Evolutionary conservation across 495 filamentous ascomycete species (phyloP).

Genomic region (Tetracladium setigerum): DNA sequence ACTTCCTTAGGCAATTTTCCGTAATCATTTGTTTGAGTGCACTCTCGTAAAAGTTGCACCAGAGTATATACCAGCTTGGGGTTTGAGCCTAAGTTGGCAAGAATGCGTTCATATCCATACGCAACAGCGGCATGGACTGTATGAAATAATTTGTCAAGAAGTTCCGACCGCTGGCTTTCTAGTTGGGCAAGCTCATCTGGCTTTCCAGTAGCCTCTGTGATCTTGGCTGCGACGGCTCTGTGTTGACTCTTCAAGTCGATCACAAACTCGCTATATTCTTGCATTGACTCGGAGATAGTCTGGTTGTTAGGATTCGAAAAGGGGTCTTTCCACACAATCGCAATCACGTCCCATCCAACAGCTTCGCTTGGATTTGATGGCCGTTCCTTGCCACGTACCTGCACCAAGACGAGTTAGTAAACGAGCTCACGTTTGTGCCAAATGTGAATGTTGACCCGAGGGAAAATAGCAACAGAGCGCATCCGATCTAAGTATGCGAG

Average conservation of each 20-base stretch:
- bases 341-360: slow-evolving; percentile 24
- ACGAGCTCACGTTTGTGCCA: background rate
- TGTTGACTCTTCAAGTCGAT: slow-evolving; percentile 19
- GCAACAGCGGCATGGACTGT: slow-evolving; percentile 36
- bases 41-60: slow-evolving; percentile 56
- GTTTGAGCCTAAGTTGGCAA: slow-evolving; percentile 45
- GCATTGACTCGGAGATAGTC: slow-evolving; percentile 18
- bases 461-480: background rate
- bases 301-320: slow-evolving; percentile 13
- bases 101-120: slow-evolving; percentile 54
- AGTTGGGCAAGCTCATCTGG: slow-evolving; percentile 16
- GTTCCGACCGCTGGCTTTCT: slow-evolving; percentile 6
- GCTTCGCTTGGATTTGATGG: slow-evolving; percentile 14
- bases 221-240: slow-evolving; percentile 18
- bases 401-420: background rate
- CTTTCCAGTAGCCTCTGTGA: slow-evolving; percentile 8
- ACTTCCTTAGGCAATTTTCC: slow-evolving; percentile 55
- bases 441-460: background rate
- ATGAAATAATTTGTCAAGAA: slow-evolving; percentile 17
- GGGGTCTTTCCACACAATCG: slow-evolving; percentile 22
- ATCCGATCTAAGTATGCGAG: background rate
- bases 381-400: slow-evolving; percentile 16
- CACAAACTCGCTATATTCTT: slow-evolving; percentile 23
- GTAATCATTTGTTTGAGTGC: slow-evolving; percentile 57
- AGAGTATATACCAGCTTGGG: slow-evolving; percentile 39